Evolutionary conservation across 2,329 filamentous ascomycete genomes (phyloP), one percentile per base, ranked within the genome.

Genomic region (Elsinoe necatrix): DNA sequence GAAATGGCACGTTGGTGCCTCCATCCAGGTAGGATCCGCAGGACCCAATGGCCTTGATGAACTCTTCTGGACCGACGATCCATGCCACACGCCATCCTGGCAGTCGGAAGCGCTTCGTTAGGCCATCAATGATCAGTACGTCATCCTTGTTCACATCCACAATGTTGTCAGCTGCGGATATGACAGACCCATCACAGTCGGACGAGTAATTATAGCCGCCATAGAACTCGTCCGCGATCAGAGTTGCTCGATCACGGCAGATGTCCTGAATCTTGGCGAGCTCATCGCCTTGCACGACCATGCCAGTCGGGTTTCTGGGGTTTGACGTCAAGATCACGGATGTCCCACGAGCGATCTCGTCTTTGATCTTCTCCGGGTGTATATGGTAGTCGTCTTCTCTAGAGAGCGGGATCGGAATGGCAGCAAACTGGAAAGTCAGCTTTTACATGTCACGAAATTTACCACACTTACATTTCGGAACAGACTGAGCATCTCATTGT

Each of bases 161-260:
- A 50, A 97, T 82, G 70, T 97, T 95, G 67, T 89, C 86, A 4
- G 92, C 92, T 7, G 90, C 86, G 51, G 86, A 91, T 69, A 96
- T 89, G 42, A 92, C 95, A 27, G 81, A 83, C 37, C 92, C 92
- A 67, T 96, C 91, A 70, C 92, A 97, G 74, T 90, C 80, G 64
- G 83, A 88, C 34, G 89, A 95, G 76, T 97, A 97, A 75, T 95
- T 95, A 78, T 96, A 97, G 20, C 91, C 89, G 51, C 66, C 63
- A 75, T 97, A 97, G 78, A 97, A 97, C 73, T 97, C 92, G 68
- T 97, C 92, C 74, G 91, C 89, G 70, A 97, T 91, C 57, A 97
- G 77, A 0, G 92, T 97, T 2, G 90, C 90, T 56, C 90, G 84
- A 63, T 90, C 88, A 67, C 90, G 84, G 77, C 90, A 95, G 65